phyloP scores from a whole-genome alignment of 2,329 filamentous ascomycete species.

The Xylariaceae sp. region DNA sequence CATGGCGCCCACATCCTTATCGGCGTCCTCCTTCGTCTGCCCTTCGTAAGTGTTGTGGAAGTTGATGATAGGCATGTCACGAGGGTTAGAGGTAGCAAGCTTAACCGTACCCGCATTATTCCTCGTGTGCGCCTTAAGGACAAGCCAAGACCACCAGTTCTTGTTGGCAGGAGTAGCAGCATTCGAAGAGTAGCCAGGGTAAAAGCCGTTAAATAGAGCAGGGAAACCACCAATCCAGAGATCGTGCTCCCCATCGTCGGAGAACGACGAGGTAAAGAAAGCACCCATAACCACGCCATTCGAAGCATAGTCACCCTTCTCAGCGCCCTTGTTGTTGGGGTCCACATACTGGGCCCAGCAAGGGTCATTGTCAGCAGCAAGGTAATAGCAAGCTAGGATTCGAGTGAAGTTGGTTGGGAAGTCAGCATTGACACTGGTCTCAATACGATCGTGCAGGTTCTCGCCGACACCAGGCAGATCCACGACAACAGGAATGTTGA shows the following conservation, averaged over 20 bases:
- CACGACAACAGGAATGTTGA: slow-evolving; percentile 37
- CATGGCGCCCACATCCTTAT: slow-evolving; percentile 47
- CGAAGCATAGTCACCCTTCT: slow-evolving; percentile 32
- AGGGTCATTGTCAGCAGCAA: slow-evolving; percentile 31
- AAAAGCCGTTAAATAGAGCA: slow-evolving; percentile 37
- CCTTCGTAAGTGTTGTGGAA: slow-evolving; percentile 57
- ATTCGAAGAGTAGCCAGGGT: slow-evolving; percentile 33
- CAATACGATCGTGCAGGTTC: slow-evolving; percentile 54
- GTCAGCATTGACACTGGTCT: slow-evolving; percentile 41
- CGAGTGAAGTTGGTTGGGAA: slow-evolving; percentile 34
- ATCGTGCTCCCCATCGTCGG: slow-evolving; percentile 29
- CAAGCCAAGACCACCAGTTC: slow-evolving; percentile 40
- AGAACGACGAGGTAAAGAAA: slow-evolving; percentile 25
- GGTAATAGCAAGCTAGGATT: slow-evolving; percentile 34
- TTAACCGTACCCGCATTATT: slow-evolving; percentile 57
- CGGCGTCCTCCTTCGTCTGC: slow-evolving; percentile 36
- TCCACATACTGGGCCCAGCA: slow-evolving; percentile 28
- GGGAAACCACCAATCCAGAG: slow-evolving; percentile 37
- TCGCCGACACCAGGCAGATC: slow-evolving; percentile 53
- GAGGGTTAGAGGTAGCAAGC: slow-evolving; percentile 56
- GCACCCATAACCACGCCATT: slow-evolving; percentile 32
- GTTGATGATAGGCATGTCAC: slow-evolving; percentile 56
- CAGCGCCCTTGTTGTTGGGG: slow-evolving; percentile 15
- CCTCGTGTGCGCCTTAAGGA: slow-evolving; percentile 52
- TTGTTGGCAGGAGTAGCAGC: slow-evolving; percentile 32